phyloP scores from a whole-genome alignment of 129 eudicot genomes.

The Helichrysum umbraculigerum region DNA sequence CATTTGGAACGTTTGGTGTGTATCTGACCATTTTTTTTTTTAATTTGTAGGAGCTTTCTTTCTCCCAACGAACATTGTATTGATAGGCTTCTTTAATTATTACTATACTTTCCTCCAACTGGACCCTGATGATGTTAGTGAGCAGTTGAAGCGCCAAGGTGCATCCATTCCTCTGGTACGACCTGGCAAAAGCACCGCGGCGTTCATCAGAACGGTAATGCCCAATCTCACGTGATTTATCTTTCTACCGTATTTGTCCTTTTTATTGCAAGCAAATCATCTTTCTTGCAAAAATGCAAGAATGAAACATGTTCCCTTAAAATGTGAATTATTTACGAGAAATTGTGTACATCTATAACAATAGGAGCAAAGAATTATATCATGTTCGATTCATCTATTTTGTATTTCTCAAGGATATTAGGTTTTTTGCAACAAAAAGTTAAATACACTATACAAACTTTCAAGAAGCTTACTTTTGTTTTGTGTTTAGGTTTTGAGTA shows the following conservation, averaged over 20 bases:
- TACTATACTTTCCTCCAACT: conserved; percentile 96
- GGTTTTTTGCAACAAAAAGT: conserved; percentile 1
- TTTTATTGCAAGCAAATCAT: neutral
- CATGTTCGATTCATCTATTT: no score
- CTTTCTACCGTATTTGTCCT: neutral
- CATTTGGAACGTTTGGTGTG: neutral
- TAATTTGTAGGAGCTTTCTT: conserved; percentile 67
- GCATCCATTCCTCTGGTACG: conserved; percentile 98
- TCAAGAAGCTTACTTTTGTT: conserved; percentile 10
- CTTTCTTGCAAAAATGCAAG: neutral
- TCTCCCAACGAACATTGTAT: conserved; percentile 82
- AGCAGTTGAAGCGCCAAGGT: conserved; percentile 97
- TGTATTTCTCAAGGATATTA: neutral
- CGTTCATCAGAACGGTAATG: conserved; percentile 80
- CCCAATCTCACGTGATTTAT: neutral
- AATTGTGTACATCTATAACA: neutral
- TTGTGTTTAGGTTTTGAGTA: conserved; percentile 69
- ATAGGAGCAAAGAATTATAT: no score
- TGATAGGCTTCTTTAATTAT: conserved; percentile 96
- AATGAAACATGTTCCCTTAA: neutral
- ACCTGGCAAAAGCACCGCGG: conserved; percentile 94
- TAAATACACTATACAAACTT: neutral
- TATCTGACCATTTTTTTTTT: conserved; percentile 21
- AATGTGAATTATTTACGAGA: neutral
- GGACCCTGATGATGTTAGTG: conserved; percentile 99